Evolutionary conservation across 345 rosid genomes (phyloP), one percentile per base, ranked within the genome.

Genomic region (Rhodamnia argentea): DNA sequence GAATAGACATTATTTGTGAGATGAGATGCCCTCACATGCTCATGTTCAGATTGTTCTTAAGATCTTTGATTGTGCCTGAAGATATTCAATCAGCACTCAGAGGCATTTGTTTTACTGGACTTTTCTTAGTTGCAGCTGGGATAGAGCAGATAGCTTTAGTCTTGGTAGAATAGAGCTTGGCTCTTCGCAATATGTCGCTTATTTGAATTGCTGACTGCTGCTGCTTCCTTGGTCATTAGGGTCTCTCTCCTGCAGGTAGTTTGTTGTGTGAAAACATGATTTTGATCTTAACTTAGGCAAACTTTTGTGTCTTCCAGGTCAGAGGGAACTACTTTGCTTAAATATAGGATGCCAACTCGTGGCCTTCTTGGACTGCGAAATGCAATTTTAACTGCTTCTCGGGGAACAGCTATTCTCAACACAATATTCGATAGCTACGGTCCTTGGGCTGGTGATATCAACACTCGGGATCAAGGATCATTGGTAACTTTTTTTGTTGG

Each of bases 331-430:
- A 93, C 91, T 29, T 86, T 96, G 87, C 93, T 97, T 50, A 94
- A 87, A 83, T 97, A 97, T 90, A 95, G 92, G 91, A 95, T 97
- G 75, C 99, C 99, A 85, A 96, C 99, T 50, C 99, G 99, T 88
- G 99, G 99, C 83, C 99, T 97, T 91, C 96, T 97, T 85, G 99
- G 99, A 83, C 82, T 97, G 93, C 93, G 99, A 87, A 97, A 97
- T 92, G 97, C 99, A 87, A 95, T 97, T 84, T 91, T 97, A 90
- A 97, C 99, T 85, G 99, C 98, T 88, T 93, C 99, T 86, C 97
- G 99, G 26, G 99, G 99, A 84, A 97, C 99, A 55, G 99, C 99
- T 83, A 90, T 95, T 89, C 95, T 97, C 83, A 95, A 95, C 94
- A 97, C 99, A 32, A 87, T 97, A 84, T 96, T 95, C 85, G 98